These are phyloP conservation scores for Austroboletus novae-zelandiae DNA, from an alignment of 1,284 basidiomycete genomes.

Conservation along the genomic window DNA sequence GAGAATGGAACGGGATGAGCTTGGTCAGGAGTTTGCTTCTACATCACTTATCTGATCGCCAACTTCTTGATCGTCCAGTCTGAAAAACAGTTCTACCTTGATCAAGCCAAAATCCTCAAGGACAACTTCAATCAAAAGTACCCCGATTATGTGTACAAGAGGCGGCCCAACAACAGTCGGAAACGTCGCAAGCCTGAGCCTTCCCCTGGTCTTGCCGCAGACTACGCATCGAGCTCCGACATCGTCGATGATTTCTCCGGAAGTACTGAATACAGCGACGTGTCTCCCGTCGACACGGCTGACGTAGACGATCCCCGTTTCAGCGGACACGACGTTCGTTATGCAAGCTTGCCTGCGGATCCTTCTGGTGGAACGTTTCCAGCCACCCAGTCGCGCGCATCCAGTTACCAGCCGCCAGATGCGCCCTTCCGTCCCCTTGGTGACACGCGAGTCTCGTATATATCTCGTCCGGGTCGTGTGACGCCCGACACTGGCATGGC, in stretches of 20 bases:
- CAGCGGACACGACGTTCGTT: slow-evolving; percentile 21
- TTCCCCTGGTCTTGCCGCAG: slow-evolving; percentile 15
- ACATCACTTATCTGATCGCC: slow-evolving; percentile 18
- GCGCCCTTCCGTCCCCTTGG: slow-evolving; percentile 23
- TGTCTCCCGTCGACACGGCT: slow-evolving; percentile 30
- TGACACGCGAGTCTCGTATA: slow-evolving; percentile 29
- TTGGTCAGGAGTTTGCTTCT: slow-evolving; percentile 44
- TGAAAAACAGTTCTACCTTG: slow-evolving; percentile 81
- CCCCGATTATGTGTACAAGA: slow-evolving; percentile 82
- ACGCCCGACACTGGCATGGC: slow-evolving; percentile 26
- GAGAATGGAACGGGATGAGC: slow-evolving; percentile 76
- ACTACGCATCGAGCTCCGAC: slow-evolving; percentile 23
- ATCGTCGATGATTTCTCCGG: slow-evolving; percentile 24
- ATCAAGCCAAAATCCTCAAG: slow-evolving; percentile 79
- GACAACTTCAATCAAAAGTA: slow-evolving; percentile 82
- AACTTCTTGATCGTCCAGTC: slow-evolving; percentile 40
- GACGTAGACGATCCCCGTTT: slow-evolving; percentile 23
- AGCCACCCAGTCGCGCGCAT: slow-evolving; percentile 15
- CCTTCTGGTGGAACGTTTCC: slow-evolving; percentile 18
- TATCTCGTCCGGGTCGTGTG: slow-evolving; percentile 26
- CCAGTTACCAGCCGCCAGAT: slow-evolving; percentile 30
- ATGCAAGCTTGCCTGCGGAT: slow-evolving; percentile 25
- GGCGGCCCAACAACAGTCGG: slow-evolving; percentile 79
- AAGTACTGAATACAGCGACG: slow-evolving; percentile 26
- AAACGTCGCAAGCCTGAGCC: slow-evolving; percentile 60